Conservation (phyloP, 768 basidiomycete species). For the Tulasnella sp. region DNA sequence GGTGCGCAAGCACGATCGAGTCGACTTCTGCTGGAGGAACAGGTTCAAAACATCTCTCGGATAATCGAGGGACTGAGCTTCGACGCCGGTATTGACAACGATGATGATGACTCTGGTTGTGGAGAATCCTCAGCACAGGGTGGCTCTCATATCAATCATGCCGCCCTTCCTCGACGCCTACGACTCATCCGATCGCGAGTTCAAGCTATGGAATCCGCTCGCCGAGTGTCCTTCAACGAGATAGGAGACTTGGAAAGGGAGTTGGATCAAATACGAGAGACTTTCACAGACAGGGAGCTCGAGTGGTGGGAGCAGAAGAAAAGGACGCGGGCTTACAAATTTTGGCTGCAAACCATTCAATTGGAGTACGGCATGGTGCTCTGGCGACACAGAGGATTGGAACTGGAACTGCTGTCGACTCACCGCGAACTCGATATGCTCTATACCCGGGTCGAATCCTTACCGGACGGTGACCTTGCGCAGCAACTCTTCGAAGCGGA, state of each 20-base stretch:
- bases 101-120: not conserved
- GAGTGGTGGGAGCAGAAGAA: not conserved
- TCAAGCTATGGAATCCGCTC: not conserved
- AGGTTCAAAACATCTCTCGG: not conserved
- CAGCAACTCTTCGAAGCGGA: not conserved
- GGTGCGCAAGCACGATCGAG: not conserved
- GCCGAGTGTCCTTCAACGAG: not conserved
- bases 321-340: not conserved
- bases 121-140: not conserved
- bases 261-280: not conserved
- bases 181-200: not conserved
- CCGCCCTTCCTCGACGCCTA: not conserved
- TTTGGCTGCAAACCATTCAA: not conserved
- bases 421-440: not conserved
- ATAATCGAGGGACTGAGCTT: not conserved
- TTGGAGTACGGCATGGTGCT: constrained; percentile 3
- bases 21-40: not conserved
- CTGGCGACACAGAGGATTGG: constrained; percentile 1
- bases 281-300: constrained; percentile 1
- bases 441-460: not conserved
- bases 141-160: too few relatives aligned
- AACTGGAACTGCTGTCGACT: not conserved
- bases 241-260: not conserved
- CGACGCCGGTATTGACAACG: not conserved
- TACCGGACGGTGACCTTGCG: not conserved